Base-by-base conservation (phyloP, 1,284 basidiomycete genomes). In the Mrakiaceae sp. region DNA sequence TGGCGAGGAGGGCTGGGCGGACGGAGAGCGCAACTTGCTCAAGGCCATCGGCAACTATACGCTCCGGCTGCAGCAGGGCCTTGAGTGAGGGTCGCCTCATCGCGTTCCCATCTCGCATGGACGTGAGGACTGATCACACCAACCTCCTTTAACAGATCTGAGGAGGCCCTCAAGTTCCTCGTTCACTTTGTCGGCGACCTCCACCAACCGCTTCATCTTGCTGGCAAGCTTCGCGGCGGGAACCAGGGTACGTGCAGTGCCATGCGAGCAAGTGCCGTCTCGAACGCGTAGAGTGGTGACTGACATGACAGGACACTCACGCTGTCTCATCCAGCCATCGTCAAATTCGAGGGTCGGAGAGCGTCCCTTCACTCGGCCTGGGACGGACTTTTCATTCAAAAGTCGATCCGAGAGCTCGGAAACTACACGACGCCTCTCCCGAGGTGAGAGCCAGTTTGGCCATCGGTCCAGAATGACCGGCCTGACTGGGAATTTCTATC, bases 161-260 rank as follows among this genome's bases (percentile, higher is more conserved):
- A 27, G 9, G 53, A 55, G 52, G 39, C 90, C 2, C 79, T 95
- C 71, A 88, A 90, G 73, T 96, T 95, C 79, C 78, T 97, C 59
- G 83, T 92, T 49, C 93, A 97, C 73, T 92, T 91, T 68, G 67
- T 94, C 8, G 93, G 93, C 0, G 93, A 96, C 72, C 80, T 94
- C 80, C 92, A 95, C 72, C 87, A 88, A 81, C 92, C 92, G 8
- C 78, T 96, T 60, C 93, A 97, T 74, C 81, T 96, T 53, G 87
- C 88, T 0, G 90, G 90, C 3, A 79, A 90, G 14, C 85, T 89
- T 68, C 81, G 87, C 46, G 92, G 93, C 2, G 92, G 92, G 1
- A 96, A 96, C 72, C 82, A 82, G 39, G 75, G 76, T 74, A 62
- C 68, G 75, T 70, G 10, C 2, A 27, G 39, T 40, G 8, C 42